Evolutionary conservation across 73 alveolate genomes (phyloP).

Genomic region (Paramecium biaurelia): DNA sequence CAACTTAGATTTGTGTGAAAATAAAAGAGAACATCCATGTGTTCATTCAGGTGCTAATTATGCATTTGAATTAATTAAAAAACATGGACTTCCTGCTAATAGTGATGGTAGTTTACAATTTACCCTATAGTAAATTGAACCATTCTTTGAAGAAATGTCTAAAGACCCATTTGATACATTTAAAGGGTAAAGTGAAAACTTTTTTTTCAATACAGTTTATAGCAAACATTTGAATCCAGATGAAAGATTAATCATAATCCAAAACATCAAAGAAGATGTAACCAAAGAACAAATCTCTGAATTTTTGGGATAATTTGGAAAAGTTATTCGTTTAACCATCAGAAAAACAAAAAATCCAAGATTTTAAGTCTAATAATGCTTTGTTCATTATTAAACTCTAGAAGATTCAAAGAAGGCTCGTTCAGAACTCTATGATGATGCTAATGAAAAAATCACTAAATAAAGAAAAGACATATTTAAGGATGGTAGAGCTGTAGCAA

Average conservation of each 20-base stretch:
- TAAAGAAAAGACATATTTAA: background rate
- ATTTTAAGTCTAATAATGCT: conserved; percentile 15
- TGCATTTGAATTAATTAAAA: conserved; percentile 3
- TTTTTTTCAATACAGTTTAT: background rate
- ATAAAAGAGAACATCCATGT: background rate
- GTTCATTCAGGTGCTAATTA: background rate
- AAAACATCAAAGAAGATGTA: background rate
- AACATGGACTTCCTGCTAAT: background rate
- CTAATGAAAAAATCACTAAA: background rate
- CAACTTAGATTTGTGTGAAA: background rate
- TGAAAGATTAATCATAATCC: conserved; percentile 5
- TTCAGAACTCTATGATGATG: conserved; percentile 35
- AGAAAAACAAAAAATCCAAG: background rate
- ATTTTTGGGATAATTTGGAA: conserved; percentile 30
- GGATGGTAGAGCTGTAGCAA: background rate
- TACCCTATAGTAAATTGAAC: background rate
- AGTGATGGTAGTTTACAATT: background rate
- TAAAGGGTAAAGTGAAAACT: conserved; percentile 20
- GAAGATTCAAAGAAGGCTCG: conserved; percentile 43
- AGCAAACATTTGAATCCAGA: conserved; percentile 36
- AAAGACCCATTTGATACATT: background rate
- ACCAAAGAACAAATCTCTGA: background rate
- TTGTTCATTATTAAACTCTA: conserved; percentile 9
- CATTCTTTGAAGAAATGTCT: background rate
- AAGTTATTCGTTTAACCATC: conserved; percentile 6